Percentiles rank a stretch among this genome's conserved stretches.
Conservation (phyloP, 495 filamentous ascomycete genomes). For the Penicilliopsis zonata region DNA sequence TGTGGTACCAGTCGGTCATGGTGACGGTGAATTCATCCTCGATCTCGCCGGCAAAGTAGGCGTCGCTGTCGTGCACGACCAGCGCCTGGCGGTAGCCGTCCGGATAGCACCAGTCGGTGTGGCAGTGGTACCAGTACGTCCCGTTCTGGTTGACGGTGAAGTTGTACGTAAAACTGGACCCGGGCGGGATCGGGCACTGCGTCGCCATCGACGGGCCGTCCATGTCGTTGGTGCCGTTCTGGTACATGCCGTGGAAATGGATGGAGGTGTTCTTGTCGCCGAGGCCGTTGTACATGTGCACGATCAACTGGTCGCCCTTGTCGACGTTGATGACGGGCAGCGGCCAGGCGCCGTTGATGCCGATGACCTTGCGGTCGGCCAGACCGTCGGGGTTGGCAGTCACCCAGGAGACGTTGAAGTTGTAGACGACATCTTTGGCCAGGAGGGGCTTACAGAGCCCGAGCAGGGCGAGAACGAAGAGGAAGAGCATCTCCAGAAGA, state of each 20-base stretch:
- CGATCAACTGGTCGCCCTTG: slow-evolving; percentile 57
- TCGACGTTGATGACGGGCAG: slow-evolving; percentile 55
- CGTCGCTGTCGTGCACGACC: slow-evolving; percentile 57
- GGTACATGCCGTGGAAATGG: slow-evolving; percentile 75
- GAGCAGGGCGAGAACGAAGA: too few relatives aligned
- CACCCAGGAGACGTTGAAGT: slow-evolving; percentile 76
- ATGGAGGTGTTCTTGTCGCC: slow-evolving; percentile 57
- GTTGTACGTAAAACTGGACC: slow-evolving; percentile 56
- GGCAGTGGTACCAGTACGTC: slow-evolving; percentile 82
- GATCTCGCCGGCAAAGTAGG: slow-evolving; percentile 43
- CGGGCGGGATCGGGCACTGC: slow-evolving; percentile 58
- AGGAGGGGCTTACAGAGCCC: too few relatives aligned
- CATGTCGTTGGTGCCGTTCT: slow-evolving; percentile 58
- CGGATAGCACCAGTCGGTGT: slow-evolving; percentile 60
- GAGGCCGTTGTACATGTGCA: slow-evolving; percentile 62
- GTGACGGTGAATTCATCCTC: slow-evolving; percentile 55
- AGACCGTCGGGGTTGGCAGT: slow-evolving; percentile 68
- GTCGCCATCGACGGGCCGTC: slow-evolving; percentile 59
- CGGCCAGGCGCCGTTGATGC: slow-evolving; percentile 76
- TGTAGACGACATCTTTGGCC: slow-evolving; percentile 56
- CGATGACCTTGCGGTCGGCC: slow-evolving; percentile 53
- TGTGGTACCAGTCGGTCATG: slow-evolving; percentile 55
- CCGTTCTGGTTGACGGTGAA: slow-evolving; percentile 66
- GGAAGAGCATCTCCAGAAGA: too few relatives aligned
- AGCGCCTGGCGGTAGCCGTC: slow-evolving; percentile 66